These are phyloP conservation scores for Pelargonium myrrhifolium DNA, from an alignment of 441 rosid species.

Conservation along the genomic window DNA sequence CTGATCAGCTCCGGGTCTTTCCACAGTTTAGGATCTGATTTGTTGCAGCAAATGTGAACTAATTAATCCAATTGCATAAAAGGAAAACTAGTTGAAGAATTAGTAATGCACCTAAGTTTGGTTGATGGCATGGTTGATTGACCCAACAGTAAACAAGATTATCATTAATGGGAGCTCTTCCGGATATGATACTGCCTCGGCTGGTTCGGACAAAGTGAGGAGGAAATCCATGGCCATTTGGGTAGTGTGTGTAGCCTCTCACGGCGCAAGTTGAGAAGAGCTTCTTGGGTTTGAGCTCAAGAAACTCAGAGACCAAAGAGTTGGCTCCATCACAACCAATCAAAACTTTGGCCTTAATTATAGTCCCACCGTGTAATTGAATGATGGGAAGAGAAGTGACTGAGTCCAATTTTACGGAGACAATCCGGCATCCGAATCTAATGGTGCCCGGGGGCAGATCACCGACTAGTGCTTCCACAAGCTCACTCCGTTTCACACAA, in stretches of 20 bases:
- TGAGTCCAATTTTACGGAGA: conserved; percentile 10
- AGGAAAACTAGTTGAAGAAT: not conserved
- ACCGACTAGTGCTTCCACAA: conserved; percentile 19
- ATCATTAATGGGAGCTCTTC: conserved; percentile 15
- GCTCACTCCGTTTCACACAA: conserved; percentile 20
- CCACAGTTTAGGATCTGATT: conserved; percentile 20
- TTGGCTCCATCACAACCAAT: conserved; percentile 34
- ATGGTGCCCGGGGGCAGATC: conserved; percentile 16
- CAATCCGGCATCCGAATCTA: conserved; percentile 11
- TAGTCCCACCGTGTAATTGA: conserved; percentile 20
- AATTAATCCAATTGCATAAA: not conserved
- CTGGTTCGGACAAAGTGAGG: not conserved
- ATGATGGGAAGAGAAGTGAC: conserved; percentile 17
- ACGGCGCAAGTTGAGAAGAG: conserved; percentile 7
- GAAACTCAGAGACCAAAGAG: conserved; percentile 16
- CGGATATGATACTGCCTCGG: conserved; percentile 8
- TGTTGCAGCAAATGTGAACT: not conserved
- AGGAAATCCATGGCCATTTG: conserved; percentile 17
- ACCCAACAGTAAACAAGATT: conserved; percentile 11
- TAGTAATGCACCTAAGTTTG: not conserved
- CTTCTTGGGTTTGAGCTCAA: conserved; percentile 12
- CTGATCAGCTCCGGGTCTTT: conserved; percentile 25
- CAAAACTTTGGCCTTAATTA: conserved; percentile 25
- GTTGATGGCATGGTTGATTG: not conserved
- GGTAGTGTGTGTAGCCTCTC: conserved; percentile 23